Evolutionary conservation across 768 basidiomycete species (phyloP).

Genomic region (Suillus tomentosus): DNA sequence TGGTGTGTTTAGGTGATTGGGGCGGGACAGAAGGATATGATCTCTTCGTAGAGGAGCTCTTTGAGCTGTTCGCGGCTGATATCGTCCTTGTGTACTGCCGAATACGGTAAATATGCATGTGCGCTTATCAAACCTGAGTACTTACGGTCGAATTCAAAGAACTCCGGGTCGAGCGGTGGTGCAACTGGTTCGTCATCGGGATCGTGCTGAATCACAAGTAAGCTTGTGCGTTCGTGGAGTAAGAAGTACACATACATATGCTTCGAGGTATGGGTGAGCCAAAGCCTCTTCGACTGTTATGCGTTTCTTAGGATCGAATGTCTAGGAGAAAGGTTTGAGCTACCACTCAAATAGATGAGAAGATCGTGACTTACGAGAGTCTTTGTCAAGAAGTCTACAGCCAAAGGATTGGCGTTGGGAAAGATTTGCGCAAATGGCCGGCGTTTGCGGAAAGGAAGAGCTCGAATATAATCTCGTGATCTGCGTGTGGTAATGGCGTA

Average conservation of each 20-base stretch:
- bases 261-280: conserved; percentile 92
- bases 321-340: conserved; percentile 43
- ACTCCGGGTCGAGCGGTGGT: conserved; percentile 91
- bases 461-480: conserved; percentile 93
- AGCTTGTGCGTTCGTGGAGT: conserved; percentile 11
- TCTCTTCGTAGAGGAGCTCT: conserved; percentile 91
- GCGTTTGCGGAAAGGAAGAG: conserved; percentile 90
- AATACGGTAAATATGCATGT: conserved; percentile 8
- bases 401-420: conserved; percentile 86
- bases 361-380: conserved; percentile 58
- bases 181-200: conserved; percentile 97
- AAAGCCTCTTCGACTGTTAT: conserved; percentile 93
- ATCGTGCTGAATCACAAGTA: conserved; percentile 62
- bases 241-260: conserved; percentile 61
- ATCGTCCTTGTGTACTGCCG: conserved; percentile 88
- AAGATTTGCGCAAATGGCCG: conserved; percentile 82
- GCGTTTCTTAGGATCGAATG: conserved; percentile 97
- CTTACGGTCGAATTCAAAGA: conserved; percentile 96
- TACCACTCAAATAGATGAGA: neutral
- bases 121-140: conserved; percentile 16
- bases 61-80: conserved; percentile 96
- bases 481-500: conserved; percentile 92
- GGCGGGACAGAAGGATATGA: conserved; percentile 82
- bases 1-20: conserved; percentile 43
- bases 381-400: conserved; percentile 77